Base-by-base conservation (phyloP, 768 basidiomycete species). In the Leccinellum albellum region DNA sequence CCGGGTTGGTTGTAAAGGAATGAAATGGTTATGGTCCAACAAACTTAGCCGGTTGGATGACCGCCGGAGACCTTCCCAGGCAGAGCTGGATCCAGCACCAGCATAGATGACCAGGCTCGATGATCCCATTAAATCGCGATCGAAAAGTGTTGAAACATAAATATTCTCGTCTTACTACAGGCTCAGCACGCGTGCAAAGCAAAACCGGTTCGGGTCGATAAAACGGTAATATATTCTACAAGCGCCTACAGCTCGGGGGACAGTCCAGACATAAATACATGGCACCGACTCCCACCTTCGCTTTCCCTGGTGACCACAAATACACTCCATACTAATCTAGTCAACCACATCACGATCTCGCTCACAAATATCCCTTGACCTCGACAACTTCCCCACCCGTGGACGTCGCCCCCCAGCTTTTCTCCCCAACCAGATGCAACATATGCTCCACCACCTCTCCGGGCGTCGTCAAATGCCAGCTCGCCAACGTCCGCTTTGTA, bases 391-490 rank as follows among this genome's bases (percentile, higher is more conserved):
- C 20, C 12, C 28, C 49, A 31, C 35, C 33, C 1, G 3, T 14
- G 2, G 3, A 6, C 17, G 29, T 50, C 3, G 12, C 42, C n/a
- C 55, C 55, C 14, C 32, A 55, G 45, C 53, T 55, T 26, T 55
- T 49, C 61, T 73, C 75, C 52, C 76, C 77, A 26, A 84, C 84
- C 56, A 92, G 74, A 37, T 81, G 72, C 53, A 90, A 70, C 80
- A 95, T 83, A 62, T 88, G 83, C 8, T 89, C 89, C 23, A 96
- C 84, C 58, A 96, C 83, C 76, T 95, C 94, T 53, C 83, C 83
- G 14, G 95, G 91, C 47, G 87, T 85, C 58, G 90, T 92, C 52
- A 97, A 88, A 73, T 97, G 94, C 92, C 93, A 96, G 47, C 82
- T 83, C 20, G 94, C 95, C 50, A 94, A 76, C 49, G 95, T 98